A percentile compares a stretch with the other conserved stretches of the same genome.
Conservation (phyloP, 2,329 filamentous ascomycete species). For the Rhexocercosporidium sp. region DNA sequence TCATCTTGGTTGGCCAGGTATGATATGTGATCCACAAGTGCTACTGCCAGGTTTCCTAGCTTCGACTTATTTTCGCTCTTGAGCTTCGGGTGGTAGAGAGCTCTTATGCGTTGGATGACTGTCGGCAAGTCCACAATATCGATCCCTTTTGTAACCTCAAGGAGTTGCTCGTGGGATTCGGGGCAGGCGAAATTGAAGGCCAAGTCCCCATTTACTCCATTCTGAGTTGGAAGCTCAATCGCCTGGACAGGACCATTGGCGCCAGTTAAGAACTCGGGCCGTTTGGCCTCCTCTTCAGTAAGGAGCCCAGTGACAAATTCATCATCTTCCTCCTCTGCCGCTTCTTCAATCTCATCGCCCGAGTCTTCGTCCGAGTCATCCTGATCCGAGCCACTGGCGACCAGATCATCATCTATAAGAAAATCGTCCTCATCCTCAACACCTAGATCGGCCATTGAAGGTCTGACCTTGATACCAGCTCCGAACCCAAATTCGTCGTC, state of each 20-base stretch:
- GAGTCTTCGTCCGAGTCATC: slow-evolving; percentile 59
- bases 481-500: slow-evolving; percentile 67
- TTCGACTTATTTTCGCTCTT: slow-evolving; percentile 84
- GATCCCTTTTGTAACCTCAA: slow-evolving; percentile 66
- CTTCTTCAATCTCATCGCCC: slow-evolving; percentile 51
- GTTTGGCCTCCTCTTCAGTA: slow-evolving; percentile 60
- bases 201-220: slow-evolving; percentile 57
- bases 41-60: slow-evolving; percentile 69
- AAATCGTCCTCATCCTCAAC: slow-evolving; percentile 97
- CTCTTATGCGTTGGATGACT: slow-evolving; percentile 86
- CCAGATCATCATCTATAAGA: slow-evolving; percentile 83
- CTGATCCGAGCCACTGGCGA: slow-evolving; percentile 80
- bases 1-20: slow-evolving; percentile 50
- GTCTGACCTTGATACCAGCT: slow-evolving; percentile 58
- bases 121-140: slow-evolving; percentile 71
- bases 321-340: slow-evolving; percentile 58
- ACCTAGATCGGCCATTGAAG: slow-evolving; percentile 59
- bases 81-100: slow-evolving; percentile 89
- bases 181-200: slow-evolving; percentile 90
- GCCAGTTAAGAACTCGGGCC: slow-evolving; percentile 55
- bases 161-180: slow-evolving; percentile 74
- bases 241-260: slow-evolving; percentile 51
- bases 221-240: slow-evolving; percentile 45
- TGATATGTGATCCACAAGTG: slow-evolving; percentile 67
- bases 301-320: slow-evolving; percentile 76